Evolutionary conservation across 768 basidiomycete genomes (phyloP).

Genomic region (Tylopilus felleus): DNA sequence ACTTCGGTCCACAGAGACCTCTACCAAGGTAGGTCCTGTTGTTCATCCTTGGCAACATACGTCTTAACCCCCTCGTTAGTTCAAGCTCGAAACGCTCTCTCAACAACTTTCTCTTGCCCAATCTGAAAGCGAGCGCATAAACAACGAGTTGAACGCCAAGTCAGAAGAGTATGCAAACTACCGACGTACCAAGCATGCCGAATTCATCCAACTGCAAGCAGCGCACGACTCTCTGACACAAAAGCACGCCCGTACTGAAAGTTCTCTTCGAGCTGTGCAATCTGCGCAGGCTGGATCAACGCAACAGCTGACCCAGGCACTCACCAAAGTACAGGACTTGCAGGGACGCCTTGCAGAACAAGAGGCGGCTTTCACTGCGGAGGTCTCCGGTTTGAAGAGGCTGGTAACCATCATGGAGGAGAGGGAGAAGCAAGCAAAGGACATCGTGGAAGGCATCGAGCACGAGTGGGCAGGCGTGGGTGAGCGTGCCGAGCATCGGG

Average conservation of each 20-base stretch:
- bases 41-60: not conserved
- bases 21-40: conserved; percentile 56
- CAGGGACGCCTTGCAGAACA: conserved; percentile 79
- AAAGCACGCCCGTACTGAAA: conserved; percentile 60
- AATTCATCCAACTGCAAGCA: conserved; percentile 71
- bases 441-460: conserved; percentile 79
- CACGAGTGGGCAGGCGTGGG: conserved; percentile 75
- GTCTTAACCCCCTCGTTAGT: conserved; percentile 42
- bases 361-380: conserved; percentile 76
- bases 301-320: conserved; percentile 73
- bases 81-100: conserved; percentile 78
- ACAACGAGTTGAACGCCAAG: conserved; percentile 64
- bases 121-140: conserved; percentile 70
- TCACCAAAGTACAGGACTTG: conserved; percentile 71
- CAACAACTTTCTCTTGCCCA: conserved; percentile 80
- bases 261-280: conserved; percentile 70
- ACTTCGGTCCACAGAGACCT: conserved; percentile 68
- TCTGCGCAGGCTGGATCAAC: conserved; percentile 67
- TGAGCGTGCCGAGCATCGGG: conserved; percentile 64
- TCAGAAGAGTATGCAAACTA: conserved; percentile 83
- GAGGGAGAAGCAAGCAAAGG: conserved; percentile 80
- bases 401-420: conserved; percentile 85
- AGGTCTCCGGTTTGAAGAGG: conserved; percentile 69
- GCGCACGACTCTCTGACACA: conserved; percentile 72
- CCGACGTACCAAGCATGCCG: conserved; percentile 75